Conservation (phyloP, 2,329 filamentous ascomycete species). For the Fusarium bactridioides region DNA sequence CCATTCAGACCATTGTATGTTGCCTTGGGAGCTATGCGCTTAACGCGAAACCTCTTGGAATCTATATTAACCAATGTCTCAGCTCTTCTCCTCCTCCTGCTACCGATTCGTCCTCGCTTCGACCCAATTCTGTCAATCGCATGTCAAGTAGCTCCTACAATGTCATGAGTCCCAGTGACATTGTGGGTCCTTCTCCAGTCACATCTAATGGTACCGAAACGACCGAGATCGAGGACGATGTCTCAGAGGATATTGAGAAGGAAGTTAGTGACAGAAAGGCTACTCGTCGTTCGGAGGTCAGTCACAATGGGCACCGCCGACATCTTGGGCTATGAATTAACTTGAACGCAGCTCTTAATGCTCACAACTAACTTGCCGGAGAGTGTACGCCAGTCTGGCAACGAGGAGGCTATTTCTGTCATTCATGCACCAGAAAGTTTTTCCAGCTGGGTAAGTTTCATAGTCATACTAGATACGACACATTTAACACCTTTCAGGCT, state of each 20-base stretch:
- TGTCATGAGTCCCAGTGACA: conserved; percentile 69
- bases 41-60: neutral
- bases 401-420: conserved; percentile 85
- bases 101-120: conserved; percentile 58
- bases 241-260: conserved; percentile 64
- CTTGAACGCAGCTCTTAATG: conserved; percentile 55
- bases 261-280: conserved; percentile 25
- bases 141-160: conserved; percentile 60
- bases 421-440: conserved; percentile 91
- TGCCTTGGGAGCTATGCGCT: neutral
- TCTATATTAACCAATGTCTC: conserved; percentile 11
- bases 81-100: conserved; percentile 49
- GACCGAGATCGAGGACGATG: conserved; percentile 85
- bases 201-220: conserved; percentile 85
- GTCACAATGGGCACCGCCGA: neutral
- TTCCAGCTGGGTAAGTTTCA: conserved; percentile 72
- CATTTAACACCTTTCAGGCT: conserved; percentile 48
- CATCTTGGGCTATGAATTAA: conserved; percentile 21
- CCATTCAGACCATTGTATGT: conserved; percentile 63
- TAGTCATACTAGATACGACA: neutral
- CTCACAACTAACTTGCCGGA: conserved; percentile 66
- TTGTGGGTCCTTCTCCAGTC: conserved; percentile 82
- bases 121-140: conserved; percentile 59
- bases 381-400: conserved; percentile 64
- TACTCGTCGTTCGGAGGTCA: conserved; percentile 45